These are phyloP conservation scores for Kitagawia praeruptora DNA, from an alignment of 129 eudicot genomes.

Conservation along the genomic window DNA sequence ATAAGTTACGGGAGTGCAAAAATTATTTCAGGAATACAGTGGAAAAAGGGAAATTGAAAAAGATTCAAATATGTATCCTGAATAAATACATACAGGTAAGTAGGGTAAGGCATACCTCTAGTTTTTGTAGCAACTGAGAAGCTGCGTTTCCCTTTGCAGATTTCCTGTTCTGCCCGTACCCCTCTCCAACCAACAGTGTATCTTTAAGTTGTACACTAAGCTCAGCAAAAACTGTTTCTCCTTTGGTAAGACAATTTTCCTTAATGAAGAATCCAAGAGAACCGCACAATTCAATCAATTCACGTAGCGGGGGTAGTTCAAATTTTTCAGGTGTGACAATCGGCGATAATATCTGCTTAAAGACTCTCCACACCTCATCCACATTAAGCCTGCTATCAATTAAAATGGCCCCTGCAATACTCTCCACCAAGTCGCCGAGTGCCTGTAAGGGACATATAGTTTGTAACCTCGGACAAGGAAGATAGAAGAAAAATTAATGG, in stretches of 20 bases:
- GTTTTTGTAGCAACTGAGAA: constrained; percentile 43
- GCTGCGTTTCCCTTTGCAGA: constrained; percentile 86
- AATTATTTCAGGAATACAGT: background rate
- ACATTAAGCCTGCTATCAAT: constrained; percentile 64
- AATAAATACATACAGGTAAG: background rate
- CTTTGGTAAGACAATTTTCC: constrained; percentile 26
- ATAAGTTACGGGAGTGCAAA: background rate
- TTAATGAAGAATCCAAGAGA: constrained; percentile 68
- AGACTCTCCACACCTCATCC: constrained; percentile 70
- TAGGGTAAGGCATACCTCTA: constrained; percentile 46
- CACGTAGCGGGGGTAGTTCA: constrained; percentile 81
- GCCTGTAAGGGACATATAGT: constrained; percentile 29
- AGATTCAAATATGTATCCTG: background rate
- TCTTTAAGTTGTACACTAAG: constrained; percentile 68
- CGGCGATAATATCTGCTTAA: constrained; percentile 69
- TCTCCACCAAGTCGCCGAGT: constrained; percentile 88
- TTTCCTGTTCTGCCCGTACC: constrained; percentile 47
- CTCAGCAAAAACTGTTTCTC: constrained; percentile 39
- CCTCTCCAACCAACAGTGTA: constrained; percentile 44
- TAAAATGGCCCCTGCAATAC: constrained; percentile 83
- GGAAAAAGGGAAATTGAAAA: background rate
- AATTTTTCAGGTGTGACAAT: constrained; percentile 90
- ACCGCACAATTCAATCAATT: constrained; percentile 65
- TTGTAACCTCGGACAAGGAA: background rate
- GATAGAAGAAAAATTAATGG: background rate